Base-by-base conservation (phyloP, 768 basidiomycete species). In the Rhizopogon salebrosus region DNA sequence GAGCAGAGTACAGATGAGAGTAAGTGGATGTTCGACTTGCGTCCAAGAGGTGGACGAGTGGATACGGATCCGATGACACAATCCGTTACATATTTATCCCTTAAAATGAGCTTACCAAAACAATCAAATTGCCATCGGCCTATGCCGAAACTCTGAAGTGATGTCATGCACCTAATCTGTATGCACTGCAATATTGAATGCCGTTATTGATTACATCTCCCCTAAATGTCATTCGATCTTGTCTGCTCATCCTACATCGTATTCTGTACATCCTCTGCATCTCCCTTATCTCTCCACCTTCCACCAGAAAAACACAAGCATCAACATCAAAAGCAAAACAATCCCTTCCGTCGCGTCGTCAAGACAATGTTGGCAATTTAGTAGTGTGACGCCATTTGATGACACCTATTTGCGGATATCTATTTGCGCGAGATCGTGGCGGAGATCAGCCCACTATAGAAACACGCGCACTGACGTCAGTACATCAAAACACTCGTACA, bases 401-500 rank as follows among this genome's bases (percentile, higher is more conserved):
- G 51, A 55, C 54, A n/a, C 16, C 55, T 73, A 58, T 62, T 5
- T 67, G 37, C 8, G 69, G 48, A 57, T 52, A 16, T 24, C 56
- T 72, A 64, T 66, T 73, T 73, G 45, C 80, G 74, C 29, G 74
- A 75, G 60, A 84, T 71, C 27, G 76, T 82, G 18, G 83, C 83
- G 53, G 78, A 75, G 67, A 85, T 85, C 70, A 84, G 72, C 11
- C 83, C 83, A 64, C 83, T 75, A 55, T 34, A 58, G n/a, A 43
- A 58, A 45, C 60, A 54, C 55, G 54, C 55, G 22, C 41, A 18
- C 35, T 66, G 67, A 72, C 67, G 64, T 64, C 61, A 62, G 59
- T 56, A 52, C 29, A 50, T 34, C 31, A 42, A 46, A 39, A 34
- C 45, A 41, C 20, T 46, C 18, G 48, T 38, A 40, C 29, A 43